Conservation (phyloP, 140 eudicot species). For the Anethum foeniculum region DNA sequence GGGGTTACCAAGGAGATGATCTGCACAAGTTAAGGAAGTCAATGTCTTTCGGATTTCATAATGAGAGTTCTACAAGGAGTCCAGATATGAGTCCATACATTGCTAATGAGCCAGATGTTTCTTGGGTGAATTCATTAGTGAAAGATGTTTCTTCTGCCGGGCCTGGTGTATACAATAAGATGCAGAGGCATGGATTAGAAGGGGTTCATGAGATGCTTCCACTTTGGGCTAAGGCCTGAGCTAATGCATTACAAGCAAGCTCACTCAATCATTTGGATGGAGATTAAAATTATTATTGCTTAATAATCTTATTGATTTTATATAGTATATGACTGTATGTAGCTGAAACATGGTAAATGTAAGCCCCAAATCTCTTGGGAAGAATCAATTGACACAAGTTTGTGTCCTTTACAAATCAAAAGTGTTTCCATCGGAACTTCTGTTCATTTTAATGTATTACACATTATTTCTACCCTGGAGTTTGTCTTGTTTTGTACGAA, state of each 20-base stretch:
- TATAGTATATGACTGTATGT: background rate
- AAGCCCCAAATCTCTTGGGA: constrained; percentile 1
- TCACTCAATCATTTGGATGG: background rate
- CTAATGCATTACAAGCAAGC: constrained; percentile 42
- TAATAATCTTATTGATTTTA: constrained; percentile 30
- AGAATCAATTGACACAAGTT: background rate
- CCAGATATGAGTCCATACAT: constrained; percentile 10
- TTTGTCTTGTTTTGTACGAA: background rate
- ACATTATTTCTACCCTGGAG: background rate
- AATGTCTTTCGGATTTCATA: constrained; percentile 56
- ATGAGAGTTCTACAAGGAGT: constrained; percentile 26
- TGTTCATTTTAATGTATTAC: background rate
- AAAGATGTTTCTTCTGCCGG: constrained; percentile 61
- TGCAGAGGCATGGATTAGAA: constrained; percentile 18
- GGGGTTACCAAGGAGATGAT: constrained; percentile 70
- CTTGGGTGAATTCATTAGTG: constrained; percentile 84
- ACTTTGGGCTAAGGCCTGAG: constrained; percentile 47
- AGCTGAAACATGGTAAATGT: background rate
- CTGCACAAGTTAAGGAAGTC: constrained; percentile 70
- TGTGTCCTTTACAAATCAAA: background rate
- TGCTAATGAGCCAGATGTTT: constrained; percentile 52
- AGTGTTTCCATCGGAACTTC: background rate
- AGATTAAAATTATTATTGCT: constrained; percentile 17
- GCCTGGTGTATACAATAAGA: constrained; percentile 39
- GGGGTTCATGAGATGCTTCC: constrained; percentile 33